These are phyloP conservation scores for Blastomyces parvus DNA, from an alignment of 2,329 filamentous ascomycete genomes.

Conservation along the genomic window DNA sequence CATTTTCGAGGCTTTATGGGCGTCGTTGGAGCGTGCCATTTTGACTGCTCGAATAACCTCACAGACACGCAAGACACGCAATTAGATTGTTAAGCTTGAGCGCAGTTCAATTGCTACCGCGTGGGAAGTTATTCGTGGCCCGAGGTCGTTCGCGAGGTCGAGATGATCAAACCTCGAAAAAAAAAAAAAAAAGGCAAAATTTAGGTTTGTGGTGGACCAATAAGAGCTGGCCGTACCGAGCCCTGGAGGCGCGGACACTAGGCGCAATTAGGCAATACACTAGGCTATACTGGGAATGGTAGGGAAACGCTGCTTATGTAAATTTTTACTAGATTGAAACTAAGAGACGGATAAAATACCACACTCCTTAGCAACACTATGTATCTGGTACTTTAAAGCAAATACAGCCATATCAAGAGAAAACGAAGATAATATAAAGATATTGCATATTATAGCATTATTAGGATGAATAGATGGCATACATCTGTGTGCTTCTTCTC, in stretches of 20 bases:
- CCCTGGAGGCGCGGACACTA: not conserved
- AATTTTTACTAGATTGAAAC: not conserved
- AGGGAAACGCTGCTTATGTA: too few species aligned
- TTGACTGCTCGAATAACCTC: not conserved
- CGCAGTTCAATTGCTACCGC: not conserved
- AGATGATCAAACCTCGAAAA: not conserved
- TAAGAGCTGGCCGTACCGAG: too few species aligned
- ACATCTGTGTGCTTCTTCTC: not conserved
- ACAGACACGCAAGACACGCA: not conserved
- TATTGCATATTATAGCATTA: not conserved
- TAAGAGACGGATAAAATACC: not conserved
- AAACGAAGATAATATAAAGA: not conserved
- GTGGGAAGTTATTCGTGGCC: not conserved
- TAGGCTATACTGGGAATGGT: not conserved
- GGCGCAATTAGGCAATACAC: not conserved
- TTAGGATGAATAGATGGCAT: not conserved
- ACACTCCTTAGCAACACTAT: not conserved
- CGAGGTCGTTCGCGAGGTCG: not conserved
- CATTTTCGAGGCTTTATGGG: not conserved
- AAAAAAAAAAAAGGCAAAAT: not conserved
- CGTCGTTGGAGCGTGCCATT: slow-evolving; percentile 2
- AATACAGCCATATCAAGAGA: not conserved
- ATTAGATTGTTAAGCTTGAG: not conserved
- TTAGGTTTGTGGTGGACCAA: not conserved
- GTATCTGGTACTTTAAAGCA: not conserved